Percentiles rank a stretch among this genome's conserved stretches.
Evolutionary conservation across 495 filamentous ascomycete genomes (phyloP).

Genomic region (Haplographium delicatum): DNA sequence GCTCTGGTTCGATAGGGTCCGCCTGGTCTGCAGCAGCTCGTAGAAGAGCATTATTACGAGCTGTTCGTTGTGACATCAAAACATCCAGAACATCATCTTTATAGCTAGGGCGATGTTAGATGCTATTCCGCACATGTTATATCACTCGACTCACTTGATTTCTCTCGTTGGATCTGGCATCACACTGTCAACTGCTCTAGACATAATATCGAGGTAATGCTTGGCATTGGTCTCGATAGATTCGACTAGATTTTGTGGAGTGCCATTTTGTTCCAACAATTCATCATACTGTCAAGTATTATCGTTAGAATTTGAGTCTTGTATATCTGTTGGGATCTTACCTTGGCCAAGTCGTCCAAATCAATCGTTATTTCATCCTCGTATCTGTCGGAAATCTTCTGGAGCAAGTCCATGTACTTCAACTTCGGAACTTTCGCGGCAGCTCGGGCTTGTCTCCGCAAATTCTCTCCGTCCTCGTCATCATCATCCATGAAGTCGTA

Average conservation of each 20-base stretch:
- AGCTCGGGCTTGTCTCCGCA: conserved; percentile 35
- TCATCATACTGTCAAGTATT: conserved; percentile 59
- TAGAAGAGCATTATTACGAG: conserved; percentile 71
- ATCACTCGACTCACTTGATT: conserved; percentile 54
- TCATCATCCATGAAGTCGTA: conserved; percentile 91
- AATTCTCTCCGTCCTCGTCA: conserved; percentile 44
- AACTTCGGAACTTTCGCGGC: conserved; percentile 53
- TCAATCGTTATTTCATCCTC: conserved; percentile 75
- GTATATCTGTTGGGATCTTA: conserved; percentile 23
- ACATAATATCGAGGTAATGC: conserved; percentile 90
- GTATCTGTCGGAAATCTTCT: conserved; percentile 77
- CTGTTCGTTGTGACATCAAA: conserved; percentile 84
- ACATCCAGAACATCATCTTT: conserved; percentile 97
- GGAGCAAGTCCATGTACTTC: conserved; percentile 90
- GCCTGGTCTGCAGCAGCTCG: conserved; percentile 62
- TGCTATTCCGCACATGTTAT: background rate
- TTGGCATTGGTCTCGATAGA: conserved; percentile 88
- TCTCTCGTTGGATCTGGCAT: conserved; percentile 77
- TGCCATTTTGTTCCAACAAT: conserved; percentile 49
- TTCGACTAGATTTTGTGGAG: conserved; percentile 66
- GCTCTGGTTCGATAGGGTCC: conserved; percentile 53
- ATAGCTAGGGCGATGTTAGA: conserved; percentile 49
- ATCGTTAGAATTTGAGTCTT: background rate
- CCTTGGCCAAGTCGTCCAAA: conserved; percentile 76
- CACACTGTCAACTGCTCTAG: conserved; percentile 78